Conservation (phyloP, 768 basidiomycete genomes). For the Naganishia vaughanmartiniae region DNA sequence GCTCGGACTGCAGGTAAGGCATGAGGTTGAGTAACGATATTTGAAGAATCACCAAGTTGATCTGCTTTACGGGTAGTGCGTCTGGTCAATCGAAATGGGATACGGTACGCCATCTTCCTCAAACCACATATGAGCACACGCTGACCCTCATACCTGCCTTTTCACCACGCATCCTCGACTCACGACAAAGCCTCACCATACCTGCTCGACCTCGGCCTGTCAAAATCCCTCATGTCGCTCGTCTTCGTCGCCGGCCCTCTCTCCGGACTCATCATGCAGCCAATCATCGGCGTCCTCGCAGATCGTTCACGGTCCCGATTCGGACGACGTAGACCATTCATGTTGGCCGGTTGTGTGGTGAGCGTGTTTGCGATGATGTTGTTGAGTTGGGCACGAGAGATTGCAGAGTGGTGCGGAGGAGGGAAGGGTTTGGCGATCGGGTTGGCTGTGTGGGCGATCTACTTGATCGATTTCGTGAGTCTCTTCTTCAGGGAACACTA, state of each 20-base stretch:
- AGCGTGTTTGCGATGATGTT: conserved; percentile 72
- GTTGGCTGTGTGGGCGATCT: conserved; percentile 71
- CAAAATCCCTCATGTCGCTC: conserved; percentile 79
- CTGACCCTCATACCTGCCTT: background rate
- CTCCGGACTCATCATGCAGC: conserved; percentile 86
- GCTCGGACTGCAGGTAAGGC: conserved; percentile 72
- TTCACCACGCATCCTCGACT: background rate
- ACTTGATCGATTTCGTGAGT: conserved; percentile 62
- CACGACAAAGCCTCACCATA: conserved; percentile 67
- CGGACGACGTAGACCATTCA: conserved; percentile 82
- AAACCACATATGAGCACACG: conserved; percentile 51
- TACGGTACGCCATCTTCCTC: conserved; percentile 59
- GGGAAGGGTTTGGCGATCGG: conserved; percentile 62
- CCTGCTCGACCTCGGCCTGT: conserved; percentile 79
- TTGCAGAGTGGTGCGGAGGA: conserved; percentile 58
- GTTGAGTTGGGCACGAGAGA: conserved; percentile 73
- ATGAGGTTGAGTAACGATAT: background rate
- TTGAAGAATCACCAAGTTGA: background rate
- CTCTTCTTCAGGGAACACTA: background rate
- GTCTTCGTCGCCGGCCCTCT: conserved; percentile 91
- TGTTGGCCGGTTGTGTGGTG: conserved; percentile 67
- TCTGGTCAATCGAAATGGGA: conserved; percentile 94
- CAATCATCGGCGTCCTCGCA: conserved; percentile 74
- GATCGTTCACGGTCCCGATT: conserved; percentile 80
- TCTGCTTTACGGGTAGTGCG: conserved; percentile 43